Evolutionary conservation across 306 rosid species (phyloP), one percentile per base, ranked within the genome.

Genomic region (Argentina anserina): DNA sequence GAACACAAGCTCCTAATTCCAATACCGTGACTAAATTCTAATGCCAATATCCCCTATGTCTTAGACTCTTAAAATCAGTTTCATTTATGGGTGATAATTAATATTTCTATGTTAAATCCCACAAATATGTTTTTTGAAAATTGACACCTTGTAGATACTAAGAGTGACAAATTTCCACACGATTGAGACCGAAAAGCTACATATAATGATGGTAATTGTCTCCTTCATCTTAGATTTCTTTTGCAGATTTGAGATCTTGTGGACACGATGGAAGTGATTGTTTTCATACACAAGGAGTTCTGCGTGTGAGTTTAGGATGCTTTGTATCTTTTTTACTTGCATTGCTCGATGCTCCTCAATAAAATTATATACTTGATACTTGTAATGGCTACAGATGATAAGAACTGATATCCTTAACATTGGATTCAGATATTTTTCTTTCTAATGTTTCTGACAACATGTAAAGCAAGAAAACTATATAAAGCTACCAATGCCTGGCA

Each of bases 241-340:
- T 60, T 75, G 63, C 92, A 90, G 93, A 89, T 90, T 79, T 84
- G 49, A 86, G 82, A 82, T 84, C 83, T 75, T 93, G 96, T 79
- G 98, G 97, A 77, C 53, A 45, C 23, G 83, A 73, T 41, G 96
- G 93, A 61, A 77, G 75, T 2, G 92, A 86, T 34, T 93, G 98
- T 75, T 82, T 90, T 73, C 90, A 65, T 55, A 71, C 97, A 10
- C 28, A 77, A 46, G 98, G 98, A 52, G 96, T 93, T 72, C 92
- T 93, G 65, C 96, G 96, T 6, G 89, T 89, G 83, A 93, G 97
- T 71, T 83, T 90, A 78, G 97, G 97, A 81, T 84, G 96, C 70
- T 86, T 75, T 76, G 97, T 93, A 93, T 89, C 97, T 75, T 90
- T 84, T 43, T 63, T 71, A 14, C 58, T n/a, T 28, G 71, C 47